These are phyloP conservation scores for Lyophyllum decastes DNA, from an alignment of 768 basidiomycete species.

Conservation along the genomic window DNA sequence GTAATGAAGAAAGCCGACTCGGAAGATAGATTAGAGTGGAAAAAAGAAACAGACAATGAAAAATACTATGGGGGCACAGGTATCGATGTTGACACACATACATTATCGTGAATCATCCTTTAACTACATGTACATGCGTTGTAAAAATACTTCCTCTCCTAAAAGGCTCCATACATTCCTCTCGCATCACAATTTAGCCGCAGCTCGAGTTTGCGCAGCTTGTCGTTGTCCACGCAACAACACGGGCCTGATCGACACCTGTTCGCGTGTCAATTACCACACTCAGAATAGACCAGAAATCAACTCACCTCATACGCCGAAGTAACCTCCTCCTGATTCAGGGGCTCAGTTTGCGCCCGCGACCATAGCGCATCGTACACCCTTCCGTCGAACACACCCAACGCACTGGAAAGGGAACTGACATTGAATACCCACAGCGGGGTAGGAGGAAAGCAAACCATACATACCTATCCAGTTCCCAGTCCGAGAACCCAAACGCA, in stretches of 20 bases:
- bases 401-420: conserved; percentile 43
- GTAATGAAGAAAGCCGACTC: no score
- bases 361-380: conserved; percentile 72
- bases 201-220: conserved; percentile 23
- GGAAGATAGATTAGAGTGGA: no score
- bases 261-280: neutral
- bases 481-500: conserved; percentile 75
- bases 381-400: conserved; percentile 63
- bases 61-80: no score
- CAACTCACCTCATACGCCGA: conserved; percentile 56
- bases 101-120: no score
- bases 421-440: neutral
- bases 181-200: conserved; percentile 30
- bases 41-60: no score
- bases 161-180: no score
- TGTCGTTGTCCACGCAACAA: conserved; percentile 46
- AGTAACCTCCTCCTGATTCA: conserved; percentile 53
- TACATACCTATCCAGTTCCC: conserved; percentile 69
- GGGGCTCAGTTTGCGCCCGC: conserved; percentile 56
- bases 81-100: no score
- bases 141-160: neutral
- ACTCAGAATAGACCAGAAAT: neutral
- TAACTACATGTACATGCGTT: no score
- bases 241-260: conserved; percentile 56
- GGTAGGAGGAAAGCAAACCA: conserved; percentile 7